Percentiles rank a stretch among this genome's conserved stretches.
Conservation (phyloP, 257 asterid genomes). For the Fraxinus cuspidata region DNA sequence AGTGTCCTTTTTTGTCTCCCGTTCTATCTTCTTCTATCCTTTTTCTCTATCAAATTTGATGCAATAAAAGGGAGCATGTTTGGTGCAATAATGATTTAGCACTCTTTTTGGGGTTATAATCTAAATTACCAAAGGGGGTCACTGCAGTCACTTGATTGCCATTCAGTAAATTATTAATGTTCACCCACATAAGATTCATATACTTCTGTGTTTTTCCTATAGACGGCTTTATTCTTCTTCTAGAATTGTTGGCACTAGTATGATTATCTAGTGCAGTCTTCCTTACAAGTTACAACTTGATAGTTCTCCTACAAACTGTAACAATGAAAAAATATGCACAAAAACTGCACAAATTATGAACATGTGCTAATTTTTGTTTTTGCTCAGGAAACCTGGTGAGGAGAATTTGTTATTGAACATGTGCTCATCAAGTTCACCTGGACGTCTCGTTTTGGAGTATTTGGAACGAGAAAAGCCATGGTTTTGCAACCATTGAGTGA, state of each 20-base stretch:
- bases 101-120: not conserved
- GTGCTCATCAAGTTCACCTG: constrained; percentile 41
- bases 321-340: not conserved
- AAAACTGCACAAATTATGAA: not conserved
- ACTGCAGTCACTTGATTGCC: not conserved
- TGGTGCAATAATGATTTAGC: not conserved
- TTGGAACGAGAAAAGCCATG: constrained; percentile 65
- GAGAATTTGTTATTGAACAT: constrained; percentile 10
- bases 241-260: no score
- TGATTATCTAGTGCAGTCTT: no score
- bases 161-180: not conserved
- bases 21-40: not conserved
- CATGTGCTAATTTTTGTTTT: not conserved
- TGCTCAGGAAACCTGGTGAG: constrained; percentile 36
- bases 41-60: not conserved
- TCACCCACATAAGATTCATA: not conserved
- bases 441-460: constrained; percentile 52
- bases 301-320: no score
- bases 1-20: not conserved
- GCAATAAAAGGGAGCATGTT: not conserved
- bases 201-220: not conserved
- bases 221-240: not conserved
- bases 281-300: no score
- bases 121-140: not conserved
- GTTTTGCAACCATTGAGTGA: constrained; percentile 61